Evolutionary conservation across 768 basidiomycete species (phyloP), one percentile per base, ranked within the genome.

Genomic region (Amanita exitialis): DNA sequence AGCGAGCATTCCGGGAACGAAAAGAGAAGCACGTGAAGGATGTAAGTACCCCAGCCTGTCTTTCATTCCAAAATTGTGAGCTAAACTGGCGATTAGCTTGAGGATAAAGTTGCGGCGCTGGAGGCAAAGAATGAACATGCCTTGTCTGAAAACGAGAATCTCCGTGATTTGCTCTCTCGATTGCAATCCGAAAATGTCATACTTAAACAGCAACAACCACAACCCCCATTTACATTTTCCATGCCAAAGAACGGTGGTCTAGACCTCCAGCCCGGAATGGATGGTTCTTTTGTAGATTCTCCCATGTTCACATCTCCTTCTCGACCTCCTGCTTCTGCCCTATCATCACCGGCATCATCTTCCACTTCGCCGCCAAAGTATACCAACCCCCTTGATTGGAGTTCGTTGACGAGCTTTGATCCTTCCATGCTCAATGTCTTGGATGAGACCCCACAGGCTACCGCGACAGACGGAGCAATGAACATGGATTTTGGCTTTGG

Each of bases 1-100:
- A 99, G 67, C 83, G 95, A 48, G 95, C 95, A 1, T 99, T 99
- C 73, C 75, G 95, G 50, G 96, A 98, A 66, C 78, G 95, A 54
- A 94, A 97, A 68, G 95, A 99, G 70, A 91, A 90, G 60, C 93
- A 96, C 65, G 90, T 98, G 57, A 92, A 90, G 63, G 93, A 96
- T 64, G 93, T 96, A 61, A 71, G 90, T 76, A 10, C 23, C 32
- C 16, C 10, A 49, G 18, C 37, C 39, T 18, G 2, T 12, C 30
- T 30, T 30, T 30, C 36, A 41, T 54, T 48, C 41, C 39, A 32
- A 51, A 49, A 30, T 30, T n/a, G 6, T 45, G 37, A 28, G 46
- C 52, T 37, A 37, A 46, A 49, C 23, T 50, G 39, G 44, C 50
- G 21, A 44, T 41, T 59, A 96, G 89, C 74, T 98, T 49, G 95